Conservation (phyloP, 192 early-diverging fungal genomes). For the Chytriomyces confervae region DNA sequence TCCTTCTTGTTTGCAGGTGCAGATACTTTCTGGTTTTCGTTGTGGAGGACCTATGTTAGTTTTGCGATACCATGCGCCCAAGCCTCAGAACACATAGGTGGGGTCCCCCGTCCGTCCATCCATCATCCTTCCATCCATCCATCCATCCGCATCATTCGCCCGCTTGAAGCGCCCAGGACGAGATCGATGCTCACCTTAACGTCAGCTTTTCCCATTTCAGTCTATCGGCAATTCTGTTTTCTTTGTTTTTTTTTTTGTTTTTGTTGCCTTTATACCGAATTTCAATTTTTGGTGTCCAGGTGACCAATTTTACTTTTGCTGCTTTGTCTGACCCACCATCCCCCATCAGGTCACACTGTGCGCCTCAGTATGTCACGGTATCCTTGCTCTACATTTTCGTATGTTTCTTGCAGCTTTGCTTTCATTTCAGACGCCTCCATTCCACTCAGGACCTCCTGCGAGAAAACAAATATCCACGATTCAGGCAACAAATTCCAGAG, state of each 20-base stretch:
- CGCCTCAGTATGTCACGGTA: constrained; percentile 53
- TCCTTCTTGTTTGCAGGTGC: constrained; percentile 23
- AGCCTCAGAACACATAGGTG: too few relatives aligned
- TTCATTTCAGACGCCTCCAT: constrained; percentile 71
- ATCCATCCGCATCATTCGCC: too few relatives aligned
- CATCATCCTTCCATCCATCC: too few relatives aligned
- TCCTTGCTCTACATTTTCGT: constrained; percentile 74
- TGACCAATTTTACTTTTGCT: background rate
- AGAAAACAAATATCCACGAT: constrained; percentile 16
- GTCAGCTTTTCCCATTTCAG: too few relatives aligned
- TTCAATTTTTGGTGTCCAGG: background rate
- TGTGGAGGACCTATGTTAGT: too few relatives aligned
- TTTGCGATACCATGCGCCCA: too few relatives aligned
- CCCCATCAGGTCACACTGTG: background rate
- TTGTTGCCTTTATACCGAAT: background rate
- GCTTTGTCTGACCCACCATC: background rate
- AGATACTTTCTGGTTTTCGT: constrained; percentile 2
- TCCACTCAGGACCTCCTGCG: constrained; percentile 66
- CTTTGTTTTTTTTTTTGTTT: background rate
- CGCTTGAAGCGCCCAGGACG: too few relatives aligned
- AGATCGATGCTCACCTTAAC: too few relatives aligned
- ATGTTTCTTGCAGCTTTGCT: constrained; percentile 79
- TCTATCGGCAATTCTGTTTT: background rate
- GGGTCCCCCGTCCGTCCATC: too few relatives aligned
- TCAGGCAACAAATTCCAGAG: background rate